phyloP scores from a whole-genome alignment of 352 stramenopile genomes.

The Saprolegnia parasitica region DNA sequence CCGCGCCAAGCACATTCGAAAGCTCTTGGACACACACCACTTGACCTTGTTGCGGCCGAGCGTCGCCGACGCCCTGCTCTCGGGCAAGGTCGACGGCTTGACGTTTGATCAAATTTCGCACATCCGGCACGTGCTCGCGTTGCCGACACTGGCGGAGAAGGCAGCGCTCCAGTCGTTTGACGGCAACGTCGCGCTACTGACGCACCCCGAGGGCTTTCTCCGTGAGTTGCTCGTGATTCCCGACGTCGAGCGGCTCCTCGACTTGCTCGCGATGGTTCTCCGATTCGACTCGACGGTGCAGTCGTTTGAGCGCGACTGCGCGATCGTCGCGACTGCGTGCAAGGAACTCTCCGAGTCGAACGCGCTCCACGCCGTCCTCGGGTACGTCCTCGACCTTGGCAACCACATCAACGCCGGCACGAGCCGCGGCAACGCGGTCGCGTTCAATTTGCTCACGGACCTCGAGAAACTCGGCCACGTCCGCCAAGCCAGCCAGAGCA shows the following conservation, averaged over 20 bases:
- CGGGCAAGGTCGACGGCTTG: not conserved
- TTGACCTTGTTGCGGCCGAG: not conserved
- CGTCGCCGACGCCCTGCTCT: not conserved
- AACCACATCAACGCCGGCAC: conserved; percentile 86
- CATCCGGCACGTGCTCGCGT: not conserved
- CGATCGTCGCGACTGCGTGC: conserved; percentile 52
- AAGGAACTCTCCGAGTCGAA: conserved; percentile 52
- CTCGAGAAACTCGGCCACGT: conserved; percentile 66
- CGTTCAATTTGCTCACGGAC: conserved; percentile 53
- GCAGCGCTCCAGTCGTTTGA: not conserved
- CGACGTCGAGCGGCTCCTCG: not conserved
- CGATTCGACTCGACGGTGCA: conserved; percentile 31
- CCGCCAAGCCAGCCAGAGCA: conserved; percentile 51
- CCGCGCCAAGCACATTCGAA: conserved; percentile 8
- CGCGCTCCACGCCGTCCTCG: conserved; percentile 65
- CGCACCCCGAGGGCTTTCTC: not conserved
- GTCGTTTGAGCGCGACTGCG: conserved; percentile 64
- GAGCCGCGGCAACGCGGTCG: conserved; percentile 57
- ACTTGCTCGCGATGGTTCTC: not conserved
- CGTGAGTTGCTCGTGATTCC: not conserved
- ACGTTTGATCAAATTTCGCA: not conserved
- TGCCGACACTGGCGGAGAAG: not conserved
- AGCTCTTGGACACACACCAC: not conserved
- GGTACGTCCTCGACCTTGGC: conserved; percentile 69
- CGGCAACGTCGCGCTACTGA: not conserved